Evolutionary conservation across 768 basidiomycete genomes (phyloP), one percentile per base, ranked within the genome.

Genomic region (Lactarius hatsudake): DNA sequence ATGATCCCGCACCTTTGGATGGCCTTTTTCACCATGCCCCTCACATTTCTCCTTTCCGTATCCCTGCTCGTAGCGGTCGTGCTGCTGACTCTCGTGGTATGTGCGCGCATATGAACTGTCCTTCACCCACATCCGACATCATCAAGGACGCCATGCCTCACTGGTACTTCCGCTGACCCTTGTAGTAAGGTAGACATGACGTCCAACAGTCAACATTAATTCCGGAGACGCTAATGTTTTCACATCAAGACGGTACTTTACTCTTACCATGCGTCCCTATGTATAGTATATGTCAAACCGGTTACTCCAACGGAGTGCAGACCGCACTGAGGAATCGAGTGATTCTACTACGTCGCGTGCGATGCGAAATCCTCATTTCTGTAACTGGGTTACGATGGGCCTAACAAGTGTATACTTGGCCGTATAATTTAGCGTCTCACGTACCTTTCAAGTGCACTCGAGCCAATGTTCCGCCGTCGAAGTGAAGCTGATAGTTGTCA

Each of bases 1-100:
- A 5, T 17, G 1, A 48, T 67, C 2, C 59, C 55, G 59, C 42
- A 53, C 61, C 64, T 60, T 61, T 56, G 59, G 58, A 23, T 67
- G 32, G n/a, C 53, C 0, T 45, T 60, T n/a, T 15, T 30, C 26
- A n/a, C 28, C 8, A 18, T 67, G 0, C 34, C 62, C 1, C 6
- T 9, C 2, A 20, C 1, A 10, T 4, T 42, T 9, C 17, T 58
- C 5, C 32, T 63, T 20, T 38, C 23, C 12, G 18, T 18, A n/a
- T 3, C 12, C 12, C 45, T 56, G 17, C 59, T 36, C 2, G 28
- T 64, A 13, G 23, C 32, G 9, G 32, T 32, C 15, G 32, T 64
- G 12, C 15, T 67, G 38, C 36, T 38, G 12, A 38, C 42, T 20
- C 1, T n/a, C 8, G 53, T 48, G 3, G 40, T 42, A 8, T 54